Base-by-base conservation (phyloP, 2,329 filamentous ascomycete genomes). In the Atkinsonella texensis region DNA sequence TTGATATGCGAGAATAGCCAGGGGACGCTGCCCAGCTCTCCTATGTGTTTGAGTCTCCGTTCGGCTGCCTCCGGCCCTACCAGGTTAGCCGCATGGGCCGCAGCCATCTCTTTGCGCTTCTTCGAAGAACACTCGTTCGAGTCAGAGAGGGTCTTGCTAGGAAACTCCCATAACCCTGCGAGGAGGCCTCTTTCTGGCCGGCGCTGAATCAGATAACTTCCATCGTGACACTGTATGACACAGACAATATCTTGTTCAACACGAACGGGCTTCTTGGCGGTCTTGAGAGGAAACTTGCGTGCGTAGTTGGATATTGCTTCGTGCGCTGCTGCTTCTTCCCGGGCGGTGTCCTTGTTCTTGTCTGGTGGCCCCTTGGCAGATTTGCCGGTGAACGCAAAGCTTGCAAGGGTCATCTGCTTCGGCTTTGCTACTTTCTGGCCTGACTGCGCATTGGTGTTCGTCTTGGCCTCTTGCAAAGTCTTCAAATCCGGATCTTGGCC, bases 1-100 rank as follows among this genome's bases (percentile, higher is more conserved):
- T 72, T 75, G 1, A 81, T 60, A 51, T 81, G 77, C 1, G 77
- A 80, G 54, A 80, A 80, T 7, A 75, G 60, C 77, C 77, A 81
- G 0, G 76, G 76, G 12, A 80, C 70, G 43, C 65, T 74, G 0
- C 73, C 77, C n/a, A 80, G 55, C 33, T 76, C 73, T 0, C 62
- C 62, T 0, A 65, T 54, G 43, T 73, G 60, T 46, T 63, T 66
- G 17, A 68, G 49, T 2, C 56, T 54, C 12, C 50, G 49, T 4
- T 23, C 12, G 31, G 18, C 17, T 17, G 17, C 50, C 1, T 35
- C n/a, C 3, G 4, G 12, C 10, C 11, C 46, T 4, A 52, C 23
- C 2, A 52, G 18, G 32, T 42, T 18, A 6, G 12, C 13, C 4
- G 68, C 68, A 50, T 68, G 69, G 0, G 60, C 53, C 11, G 59